Conservation (phyloP, 371 early-diverging fungal species). For the Mucor irregularis region DNA sequence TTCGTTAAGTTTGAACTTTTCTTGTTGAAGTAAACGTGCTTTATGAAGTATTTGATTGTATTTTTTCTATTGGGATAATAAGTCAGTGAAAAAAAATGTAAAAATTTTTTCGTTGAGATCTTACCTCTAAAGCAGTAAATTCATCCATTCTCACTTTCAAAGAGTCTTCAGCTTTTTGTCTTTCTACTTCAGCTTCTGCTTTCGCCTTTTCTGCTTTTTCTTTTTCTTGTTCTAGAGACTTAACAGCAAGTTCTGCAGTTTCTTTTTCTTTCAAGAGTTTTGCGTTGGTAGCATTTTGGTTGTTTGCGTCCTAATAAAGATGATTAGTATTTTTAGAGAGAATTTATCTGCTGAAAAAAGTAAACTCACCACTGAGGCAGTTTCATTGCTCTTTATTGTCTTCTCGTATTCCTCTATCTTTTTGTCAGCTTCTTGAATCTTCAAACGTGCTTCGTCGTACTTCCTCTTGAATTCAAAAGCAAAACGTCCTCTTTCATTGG, state of each 20-base stretch:
- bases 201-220: slow-evolving; percentile 8
- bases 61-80: background rate
- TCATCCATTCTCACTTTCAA: slow-evolving; percentile 8
- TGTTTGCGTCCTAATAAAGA: slow-evolving; percentile 2
- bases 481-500: slow-evolving; percentile 19
- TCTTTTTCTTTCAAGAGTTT: slow-evolving; percentile 19
- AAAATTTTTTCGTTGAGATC: background rate
- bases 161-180: slow-evolving; percentile 5
- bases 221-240: no score
- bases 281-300: background rate
- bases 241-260: slow-evolving; percentile 3
- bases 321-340: background rate
- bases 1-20: background rate
- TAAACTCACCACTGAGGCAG: background rate
- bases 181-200: slow-evolving; percentile 1
- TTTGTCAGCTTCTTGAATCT: slow-evolving; percentile 8
- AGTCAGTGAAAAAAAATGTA: background rate
- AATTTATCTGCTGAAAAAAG: no score
- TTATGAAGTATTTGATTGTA: slow-evolving; percentile 3
- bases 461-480: slow-evolving; percentile 16
- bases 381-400: background rate
- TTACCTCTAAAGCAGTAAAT: slow-evolving; percentile 12
- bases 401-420: background rate
- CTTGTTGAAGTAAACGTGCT: slow-evolving; percentile 13
- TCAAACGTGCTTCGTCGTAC: background rate